These are phyloP conservation scores for Crassisporium funariophilum DNA, from an alignment of 768 basidiomycete genomes.

Conservation along the genomic window DNA sequence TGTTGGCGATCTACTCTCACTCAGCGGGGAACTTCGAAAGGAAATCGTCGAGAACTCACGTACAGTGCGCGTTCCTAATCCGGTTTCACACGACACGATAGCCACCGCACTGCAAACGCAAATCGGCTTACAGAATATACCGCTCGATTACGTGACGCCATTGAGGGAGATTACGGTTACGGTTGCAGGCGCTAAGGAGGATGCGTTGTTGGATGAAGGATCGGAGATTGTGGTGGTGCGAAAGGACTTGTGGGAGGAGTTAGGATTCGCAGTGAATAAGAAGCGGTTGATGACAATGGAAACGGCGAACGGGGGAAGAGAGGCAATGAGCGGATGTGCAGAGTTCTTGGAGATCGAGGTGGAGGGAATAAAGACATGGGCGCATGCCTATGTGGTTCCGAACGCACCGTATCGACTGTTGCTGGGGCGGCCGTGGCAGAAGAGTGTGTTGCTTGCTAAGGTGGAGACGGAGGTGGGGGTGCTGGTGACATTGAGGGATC, in stretches of 20 bases:
- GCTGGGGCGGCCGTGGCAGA: background rate
- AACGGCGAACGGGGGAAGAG: constrained; percentile 17
- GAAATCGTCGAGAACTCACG: too few species aligned
- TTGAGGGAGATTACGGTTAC: too few species aligned
- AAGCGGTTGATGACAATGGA: constrained; percentile 22
- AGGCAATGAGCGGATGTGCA: constrained; percentile 14
- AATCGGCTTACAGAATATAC: too few species aligned
- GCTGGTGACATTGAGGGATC: background rate
- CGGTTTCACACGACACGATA: too few species aligned
- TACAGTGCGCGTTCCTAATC: too few species aligned
- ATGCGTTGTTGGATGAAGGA: too few species aligned
- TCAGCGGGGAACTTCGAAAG: too few species aligned
- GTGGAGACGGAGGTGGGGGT: background rate
- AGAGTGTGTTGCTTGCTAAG: background rate
- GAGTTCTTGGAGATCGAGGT: constrained; percentile 16
- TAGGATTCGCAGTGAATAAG: constrained; percentile 15
- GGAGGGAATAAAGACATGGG: constrained; percentile 18
- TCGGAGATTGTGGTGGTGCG: constrained; percentile 27
- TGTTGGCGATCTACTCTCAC: too few species aligned
- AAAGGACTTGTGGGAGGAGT: constrained; percentile 15
- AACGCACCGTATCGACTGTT: background rate
- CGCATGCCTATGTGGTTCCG: background rate
- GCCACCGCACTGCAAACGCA: too few species aligned
- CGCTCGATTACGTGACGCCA: too few species aligned
- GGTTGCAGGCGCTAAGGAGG: too few species aligned